Evolutionary conservation across 129 eudicot species (phyloP).

Genomic region (Pseudognaphalium luteoalbum): DNA sequence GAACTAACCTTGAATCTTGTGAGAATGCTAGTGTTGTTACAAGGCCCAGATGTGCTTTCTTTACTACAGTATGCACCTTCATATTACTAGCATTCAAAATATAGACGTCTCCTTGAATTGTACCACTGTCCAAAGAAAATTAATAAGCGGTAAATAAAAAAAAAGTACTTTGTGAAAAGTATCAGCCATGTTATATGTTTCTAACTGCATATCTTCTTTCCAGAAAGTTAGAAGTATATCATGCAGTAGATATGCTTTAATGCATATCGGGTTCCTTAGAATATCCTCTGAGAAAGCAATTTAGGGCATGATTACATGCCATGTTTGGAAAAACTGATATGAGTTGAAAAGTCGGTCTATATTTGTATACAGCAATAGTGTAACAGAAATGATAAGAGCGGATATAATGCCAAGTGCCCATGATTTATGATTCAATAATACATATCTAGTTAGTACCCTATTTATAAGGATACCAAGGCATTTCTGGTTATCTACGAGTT

Average conservation of each 20-base stretch:
- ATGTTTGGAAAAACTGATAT: too few species aligned
- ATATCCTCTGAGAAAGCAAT: too few species aligned
- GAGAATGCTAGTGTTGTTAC: slow-evolving; percentile 82
- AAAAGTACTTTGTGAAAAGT: neutral
- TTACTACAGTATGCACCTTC: slow-evolving; percentile 55
- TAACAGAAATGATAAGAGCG: neutral
- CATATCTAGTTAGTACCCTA: neutral
- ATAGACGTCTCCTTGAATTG: slow-evolving; percentile 64
- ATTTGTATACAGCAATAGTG: neutral
- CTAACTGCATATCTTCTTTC: neutral
- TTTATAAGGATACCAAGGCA: neutral
- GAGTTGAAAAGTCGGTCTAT: too few species aligned
- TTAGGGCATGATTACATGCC: too few species aligned
- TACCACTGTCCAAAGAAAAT: slow-evolving; percentile 56
- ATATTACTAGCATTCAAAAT: slow-evolving; percentile 55
- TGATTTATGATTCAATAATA: neutral
- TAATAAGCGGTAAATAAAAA: neutral
- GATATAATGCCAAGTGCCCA: neutral
- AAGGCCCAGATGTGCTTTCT: slow-evolving; percentile 83
- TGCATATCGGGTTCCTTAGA: too few species aligned
- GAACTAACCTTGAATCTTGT: slow-evolving; percentile 67
- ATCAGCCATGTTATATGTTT: neutral
- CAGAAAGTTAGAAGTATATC: neutral
- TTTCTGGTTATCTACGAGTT: neutral
- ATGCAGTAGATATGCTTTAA: neutral